Base-by-base conservation (phyloP, 208 protist species). In the Wallacemonas sp. region DNA sequence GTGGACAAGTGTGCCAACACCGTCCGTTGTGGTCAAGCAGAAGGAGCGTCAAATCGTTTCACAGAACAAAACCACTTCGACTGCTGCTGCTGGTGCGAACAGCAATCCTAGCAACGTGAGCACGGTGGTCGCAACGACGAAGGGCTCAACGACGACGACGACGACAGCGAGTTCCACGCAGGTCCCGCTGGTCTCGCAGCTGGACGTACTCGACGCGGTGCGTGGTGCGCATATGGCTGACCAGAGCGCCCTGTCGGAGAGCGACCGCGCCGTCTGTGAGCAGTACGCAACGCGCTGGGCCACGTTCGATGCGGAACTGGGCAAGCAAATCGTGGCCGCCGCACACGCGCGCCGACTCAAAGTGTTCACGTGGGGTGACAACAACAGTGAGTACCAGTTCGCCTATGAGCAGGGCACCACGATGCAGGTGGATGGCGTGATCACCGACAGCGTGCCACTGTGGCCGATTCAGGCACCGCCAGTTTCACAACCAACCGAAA, bases 331-430 rank as follows among this genome's bases (percentile, higher is more conserved):
- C 55, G 73, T 85, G 6, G 11, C 55, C 5, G 80, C 70, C 43
- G 83, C 83, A 23, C 87, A 93, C 65, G 58, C 36, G 2, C 77
- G 76, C 21, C 36, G 60, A 46, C 58, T 90, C 55, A 76, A 78
- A 41, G 83, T 93, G 54, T 93, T 84, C 83, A 87, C 87, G 38
- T 93, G 87, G 87, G 83, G 87, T 11, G 75, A 85, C 46, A 58
- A 43, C 44, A 93, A 93, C 69, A 87, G 72, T 48, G 60, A 82
- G 57, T 46, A 80, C 16, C 68, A 78, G 60, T 93, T 90, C 57
- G 67, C 74, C 8, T 76, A 82, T 44, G 56, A 71, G 41, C 87
- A 93, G 61, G 75, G 68, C 56, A 19, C 63, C 21, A 52, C 73
- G 43, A 88, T 93, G 74, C 56, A 34, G 12, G 79, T 93, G 8